Evolutionary conservation across 2,329 filamentous ascomycete species (phyloP).

Genomic region (Calcarisporium arbuscula): DNA sequence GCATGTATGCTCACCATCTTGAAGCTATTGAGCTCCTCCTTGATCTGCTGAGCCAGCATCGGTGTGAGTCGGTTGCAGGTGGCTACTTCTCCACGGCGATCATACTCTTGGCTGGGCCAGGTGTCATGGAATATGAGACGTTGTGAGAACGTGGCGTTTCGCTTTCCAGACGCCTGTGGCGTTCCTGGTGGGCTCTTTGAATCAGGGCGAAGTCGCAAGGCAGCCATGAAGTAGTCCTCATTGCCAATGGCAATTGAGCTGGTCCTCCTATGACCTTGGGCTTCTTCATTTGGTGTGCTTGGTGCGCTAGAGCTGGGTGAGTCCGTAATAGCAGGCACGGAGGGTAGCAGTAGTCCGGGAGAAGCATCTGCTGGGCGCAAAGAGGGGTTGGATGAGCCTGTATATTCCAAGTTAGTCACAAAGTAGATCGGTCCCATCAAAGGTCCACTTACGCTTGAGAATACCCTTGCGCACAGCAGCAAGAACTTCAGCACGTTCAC

Average conservation of each 20-base stretch:
- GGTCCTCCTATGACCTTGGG: slow-evolving; percentile 57
- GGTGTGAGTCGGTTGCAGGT: slow-evolving; percentile 97
- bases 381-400: slow-evolving; percentile 62
- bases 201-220: slow-evolving; percentile 65
- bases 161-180: slow-evolving; percentile 59
- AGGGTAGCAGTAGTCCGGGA: slow-evolving; percentile 50
- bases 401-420: slow-evolving; percentile 13
- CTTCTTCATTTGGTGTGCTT: slow-evolving; percentile 79
- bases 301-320: slow-evolving; percentile 81
- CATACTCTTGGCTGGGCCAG: slow-evolving; percentile 93
- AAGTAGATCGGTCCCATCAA: background rate
- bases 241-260: slow-evolving; percentile 69
- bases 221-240: slow-evolving; percentile 86
- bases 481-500: slow-evolving; percentile 83
- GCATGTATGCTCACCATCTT: slow-evolving; percentile 60
- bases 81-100: slow-evolving; percentile 89
- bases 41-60: slow-evolving; percentile 97
- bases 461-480: slow-evolving; percentile 94
- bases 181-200: slow-evolving; percentile 77
- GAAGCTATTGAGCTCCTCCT: slow-evolving; percentile 98
- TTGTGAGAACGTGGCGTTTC: slow-evolving; percentile 74
- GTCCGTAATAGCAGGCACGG: slow-evolving; percentile 60
- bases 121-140: slow-evolving; percentile 94
- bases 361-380: slow-evolving; percentile 54
- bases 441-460: slow-evolving; percentile 63